Evolutionary conservation across 495 filamentous ascomycete genomes (phyloP).

Genomic region (Collariella sp.): DNA sequence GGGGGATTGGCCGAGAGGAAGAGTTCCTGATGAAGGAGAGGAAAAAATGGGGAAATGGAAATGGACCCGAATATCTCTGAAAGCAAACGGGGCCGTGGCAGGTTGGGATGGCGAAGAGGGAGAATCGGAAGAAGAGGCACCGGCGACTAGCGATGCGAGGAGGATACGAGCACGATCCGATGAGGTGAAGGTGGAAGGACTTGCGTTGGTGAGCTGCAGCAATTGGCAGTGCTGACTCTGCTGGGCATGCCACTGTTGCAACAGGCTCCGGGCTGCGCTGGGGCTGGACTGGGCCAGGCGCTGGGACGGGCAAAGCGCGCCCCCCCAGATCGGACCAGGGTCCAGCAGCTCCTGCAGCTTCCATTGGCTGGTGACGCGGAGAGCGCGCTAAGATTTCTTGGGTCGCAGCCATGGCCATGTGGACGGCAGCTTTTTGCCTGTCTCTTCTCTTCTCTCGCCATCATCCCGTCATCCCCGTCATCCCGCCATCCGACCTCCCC

Average conservation of each 20-base stretch:
- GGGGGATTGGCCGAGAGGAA: too few relatives aligned
- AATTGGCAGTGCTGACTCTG: too few relatives aligned
- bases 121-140: constrained; percentile 7
- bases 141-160: not conserved
- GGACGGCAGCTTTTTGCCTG: not conserved
- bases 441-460: too few relatives aligned
- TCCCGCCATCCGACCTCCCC: too few relatives aligned
- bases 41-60: not conserved
- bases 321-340: constrained; percentile 6
- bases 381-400: not conserved
- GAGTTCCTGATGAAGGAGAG: not conserved
- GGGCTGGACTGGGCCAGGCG: not conserved
- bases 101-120: not conserved
- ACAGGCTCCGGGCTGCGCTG: not conserved
- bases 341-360: not conserved
- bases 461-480: too few relatives aligned
- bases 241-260: too few relatives aligned
- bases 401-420: not conserved
- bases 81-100: not conserved
- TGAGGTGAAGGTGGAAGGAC: too few relatives aligned
- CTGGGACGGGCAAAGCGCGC: constrained; percentile 8
- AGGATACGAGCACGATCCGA: not conserved
- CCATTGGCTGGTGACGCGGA: constrained; percentile 4
- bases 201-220: constrained; percentile 1
- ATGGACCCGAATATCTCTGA: not conserved